phyloP scores from a whole-genome alignment of 2,329 filamentous ascomycete genomes.

The Penicillium carneum region DNA sequence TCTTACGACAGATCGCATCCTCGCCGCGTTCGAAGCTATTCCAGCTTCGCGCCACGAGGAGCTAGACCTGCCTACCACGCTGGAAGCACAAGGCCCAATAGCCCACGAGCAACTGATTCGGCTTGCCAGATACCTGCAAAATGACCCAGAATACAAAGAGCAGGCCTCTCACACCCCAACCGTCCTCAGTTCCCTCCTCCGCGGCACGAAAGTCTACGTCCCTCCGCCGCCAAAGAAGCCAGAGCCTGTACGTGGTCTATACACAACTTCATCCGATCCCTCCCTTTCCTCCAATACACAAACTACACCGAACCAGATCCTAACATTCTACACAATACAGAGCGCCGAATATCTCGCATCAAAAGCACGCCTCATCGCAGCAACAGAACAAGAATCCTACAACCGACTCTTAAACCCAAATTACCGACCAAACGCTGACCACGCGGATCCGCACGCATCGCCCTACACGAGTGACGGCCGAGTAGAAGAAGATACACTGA shows the following conservation, averaged over 20 bases:
- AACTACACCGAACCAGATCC: neutral
- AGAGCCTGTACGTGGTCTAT: constrained; percentile 67
- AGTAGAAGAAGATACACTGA: constrained; percentile 45
- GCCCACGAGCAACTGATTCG: constrained; percentile 53
- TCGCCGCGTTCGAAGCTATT: constrained; percentile 49
- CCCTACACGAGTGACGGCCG: constrained; percentile 9
- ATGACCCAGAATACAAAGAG: constrained; percentile 22
- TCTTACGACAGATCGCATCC: constrained; percentile 49
- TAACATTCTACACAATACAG: constrained; percentile 23
- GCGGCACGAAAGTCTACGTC: constrained; percentile 74
- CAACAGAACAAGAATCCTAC: constrained; percentile 84
- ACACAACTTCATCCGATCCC: neutral
- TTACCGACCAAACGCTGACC: constrained; percentile 60
- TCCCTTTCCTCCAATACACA: neutral
- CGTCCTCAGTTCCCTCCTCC: constrained; percentile 74
- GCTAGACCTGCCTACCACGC: constrained; percentile 45
- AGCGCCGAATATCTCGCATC: constrained; percentile 83
- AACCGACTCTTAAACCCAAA: constrained; percentile 71
- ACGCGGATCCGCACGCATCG: constrained; percentile 50
- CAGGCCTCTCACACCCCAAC: constrained; percentile 24
- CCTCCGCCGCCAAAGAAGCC: constrained; percentile 82
- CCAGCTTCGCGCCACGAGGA: constrained; percentile 41
- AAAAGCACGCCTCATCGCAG: constrained; percentile 82
- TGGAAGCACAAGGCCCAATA: constrained; percentile 46
- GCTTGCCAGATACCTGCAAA: constrained; percentile 44